Conservation (phyloP, 345 rosid genomes). For the Geranium rotundifolium region DNA sequence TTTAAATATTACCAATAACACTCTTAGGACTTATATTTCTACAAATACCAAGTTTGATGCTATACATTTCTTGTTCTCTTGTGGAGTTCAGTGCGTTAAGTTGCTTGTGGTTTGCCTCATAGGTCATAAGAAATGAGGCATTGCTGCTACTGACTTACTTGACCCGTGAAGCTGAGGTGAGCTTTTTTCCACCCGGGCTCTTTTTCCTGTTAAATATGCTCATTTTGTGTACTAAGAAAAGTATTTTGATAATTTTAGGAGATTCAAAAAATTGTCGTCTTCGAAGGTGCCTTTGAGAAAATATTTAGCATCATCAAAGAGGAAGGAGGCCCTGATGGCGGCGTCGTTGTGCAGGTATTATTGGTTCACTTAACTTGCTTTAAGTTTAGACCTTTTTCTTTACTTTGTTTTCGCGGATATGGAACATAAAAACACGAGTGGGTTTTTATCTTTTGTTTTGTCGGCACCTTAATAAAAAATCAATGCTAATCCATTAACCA, state of each 20-base stretch:
- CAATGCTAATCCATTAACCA: too few relatives aligned
- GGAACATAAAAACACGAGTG: too few relatives aligned
- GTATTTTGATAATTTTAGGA: slow-evolving; percentile 35
- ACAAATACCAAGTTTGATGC: neutral
- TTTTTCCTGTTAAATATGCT: neutral
- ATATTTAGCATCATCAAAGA: slow-evolving; percentile 84
- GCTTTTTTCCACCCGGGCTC: slow-evolving; percentile 4
- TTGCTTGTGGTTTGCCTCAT: slow-evolving; percentile 18
- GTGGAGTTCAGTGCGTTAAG: neutral
- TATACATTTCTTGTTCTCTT: neutral
- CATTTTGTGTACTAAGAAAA: neutral
- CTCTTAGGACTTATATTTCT: neutral
- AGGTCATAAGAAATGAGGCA: slow-evolving; percentile 96
- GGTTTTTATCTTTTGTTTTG: too few relatives aligned
- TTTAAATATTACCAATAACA: neutral
- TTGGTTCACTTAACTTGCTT: neutral
- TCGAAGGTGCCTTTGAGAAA: slow-evolving; percentile 97
- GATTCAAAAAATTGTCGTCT: slow-evolving; percentile 96
- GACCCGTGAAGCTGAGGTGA: slow-evolving; percentile 96
- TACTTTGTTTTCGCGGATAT: neutral
- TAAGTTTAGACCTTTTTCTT: neutral
- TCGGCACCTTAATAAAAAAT: too few relatives aligned
- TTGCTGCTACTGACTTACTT: slow-evolving; percentile 84
- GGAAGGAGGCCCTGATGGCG: slow-evolving; percentile 98
- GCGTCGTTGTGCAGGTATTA: slow-evolving; percentile 94